These are phyloP conservation scores for Eutrema heterophyllum DNA, from an alignment of 345 rosid genomes.

Conservation along the genomic window DNA sequence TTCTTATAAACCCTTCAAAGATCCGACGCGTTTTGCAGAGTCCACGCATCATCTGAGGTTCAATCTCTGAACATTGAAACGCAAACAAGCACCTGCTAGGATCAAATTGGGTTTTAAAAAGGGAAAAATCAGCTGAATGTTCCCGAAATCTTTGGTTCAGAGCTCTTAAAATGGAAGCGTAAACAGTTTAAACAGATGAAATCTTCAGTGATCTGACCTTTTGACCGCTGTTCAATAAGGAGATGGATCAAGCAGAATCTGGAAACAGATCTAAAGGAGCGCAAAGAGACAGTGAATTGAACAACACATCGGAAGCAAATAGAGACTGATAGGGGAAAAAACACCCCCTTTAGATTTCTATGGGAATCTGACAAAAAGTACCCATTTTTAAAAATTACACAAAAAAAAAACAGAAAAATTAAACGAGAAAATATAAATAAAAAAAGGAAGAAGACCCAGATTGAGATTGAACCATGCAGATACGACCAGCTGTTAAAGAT, in stretches of 20 bases:
- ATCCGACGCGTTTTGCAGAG: slow-evolving; percentile 39
- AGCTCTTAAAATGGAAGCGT: slow-evolving; percentile 8
- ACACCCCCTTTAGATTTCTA: slow-evolving; percentile 39
- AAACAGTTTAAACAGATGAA: slow-evolving; percentile 1
- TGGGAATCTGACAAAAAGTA: slow-evolving; percentile 60
- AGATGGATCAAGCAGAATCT: slow-evolving; percentile 55
- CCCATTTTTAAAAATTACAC: slow-evolving; percentile 30
- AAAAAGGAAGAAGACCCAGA: slow-evolving; percentile 34
- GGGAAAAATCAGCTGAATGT: slow-evolving; percentile 11
- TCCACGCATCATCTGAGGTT: slow-evolving; percentile 56
- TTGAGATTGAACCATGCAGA: slow-evolving; percentile 46
- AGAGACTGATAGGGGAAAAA: slow-evolving; percentile 20
- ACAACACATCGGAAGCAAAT: slow-evolving; percentile 59
- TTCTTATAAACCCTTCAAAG: slow-evolving; percentile 55
- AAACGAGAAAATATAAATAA: slow-evolving; percentile 10
- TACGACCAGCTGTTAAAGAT: slow-evolving; percentile 30
- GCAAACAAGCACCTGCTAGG: slow-evolving; percentile 10
- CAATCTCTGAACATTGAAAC: slow-evolving; percentile 29
- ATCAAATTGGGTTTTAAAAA: slow-evolving; percentile 10
- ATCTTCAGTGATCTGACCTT: slow-evolving; percentile 63
- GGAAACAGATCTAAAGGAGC: slow-evolving; percentile 59
- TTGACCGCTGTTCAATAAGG: slow-evolving; percentile 23
- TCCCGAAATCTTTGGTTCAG: neutral
- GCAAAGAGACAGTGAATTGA: slow-evolving; percentile 46
- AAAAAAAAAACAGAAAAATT: neutral